A percentile compares a stretch with the other conserved stretches of the same genome.
phyloP scores from a whole-genome alignment of 208 protist genomes.

The Naegleria gruberi region DNA sequence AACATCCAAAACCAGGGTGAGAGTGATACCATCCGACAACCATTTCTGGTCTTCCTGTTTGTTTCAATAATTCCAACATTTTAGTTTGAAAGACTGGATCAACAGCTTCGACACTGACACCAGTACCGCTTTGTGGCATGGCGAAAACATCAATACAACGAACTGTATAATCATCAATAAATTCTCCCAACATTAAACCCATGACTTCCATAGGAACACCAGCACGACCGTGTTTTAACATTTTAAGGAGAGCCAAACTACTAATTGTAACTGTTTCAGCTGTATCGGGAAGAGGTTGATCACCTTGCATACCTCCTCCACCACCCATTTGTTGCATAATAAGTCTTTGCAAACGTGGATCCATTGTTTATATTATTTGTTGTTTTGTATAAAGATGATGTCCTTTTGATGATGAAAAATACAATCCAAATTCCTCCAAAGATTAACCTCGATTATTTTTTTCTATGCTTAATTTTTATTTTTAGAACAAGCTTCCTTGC shows the following conservation, averaged over 20 bases:
- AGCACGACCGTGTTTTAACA: constrained; percentile 98
- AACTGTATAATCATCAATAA: constrained; percentile 99
- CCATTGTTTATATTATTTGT: too few species aligned
- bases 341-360: not conserved
- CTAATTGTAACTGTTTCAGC: constrained; percentile 98
- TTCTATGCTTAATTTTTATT: too few species aligned
- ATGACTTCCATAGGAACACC: constrained; percentile 99
- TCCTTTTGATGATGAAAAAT: too few species aligned
- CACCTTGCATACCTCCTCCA: constrained; percentile 9
- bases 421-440: too few species aligned
- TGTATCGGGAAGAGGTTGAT: constrained; percentile 81
- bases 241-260: constrained; percentile 98
- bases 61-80: constrained; percentile 99
- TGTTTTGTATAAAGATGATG: not conserved
- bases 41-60: constrained; percentile 94
- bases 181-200: constrained; percentile 99
- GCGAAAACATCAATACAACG: constrained; percentile 92
- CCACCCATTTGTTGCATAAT: not conserved
- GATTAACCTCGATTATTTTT: too few species aligned
- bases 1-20: constrained; percentile 99
- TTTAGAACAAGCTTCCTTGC: too few species aligned
- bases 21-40: constrained; percentile 99
- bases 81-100: constrained; percentile 99
- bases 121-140: constrained; percentile 96
- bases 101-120: constrained; percentile 97